Percentiles rank a stretch among this genome's conserved stretches.
These are phyloP conservation scores for Capsicum rhomboideum DNA, from an alignment of 257 asterid genomes.

Conservation along the genomic window DNA sequence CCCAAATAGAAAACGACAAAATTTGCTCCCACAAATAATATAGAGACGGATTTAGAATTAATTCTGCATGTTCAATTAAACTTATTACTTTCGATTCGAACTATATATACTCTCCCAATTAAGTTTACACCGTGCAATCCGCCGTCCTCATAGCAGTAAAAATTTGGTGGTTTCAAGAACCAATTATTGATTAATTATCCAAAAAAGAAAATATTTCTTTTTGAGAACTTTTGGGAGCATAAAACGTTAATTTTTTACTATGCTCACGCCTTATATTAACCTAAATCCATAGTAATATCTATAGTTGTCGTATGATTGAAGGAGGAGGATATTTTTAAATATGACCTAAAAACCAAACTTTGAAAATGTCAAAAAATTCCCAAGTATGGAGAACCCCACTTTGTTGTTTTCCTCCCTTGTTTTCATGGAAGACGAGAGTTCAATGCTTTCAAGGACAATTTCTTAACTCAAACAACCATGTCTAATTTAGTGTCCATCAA, in stretches of 20 bases:
- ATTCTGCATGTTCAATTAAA: background rate
- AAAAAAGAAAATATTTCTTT: background rate
- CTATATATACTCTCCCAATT: too few species aligned
- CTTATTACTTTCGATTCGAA: background rate
- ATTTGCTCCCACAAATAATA: background rate
- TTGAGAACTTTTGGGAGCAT: background rate
- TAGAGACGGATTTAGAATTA: background rate
- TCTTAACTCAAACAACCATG: background rate
- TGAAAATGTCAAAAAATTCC: background rate
- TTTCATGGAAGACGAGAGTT: background rate
- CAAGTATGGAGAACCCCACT: background rate
- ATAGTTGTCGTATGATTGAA: background rate
- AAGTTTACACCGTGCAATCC: background rate
- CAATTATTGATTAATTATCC: background rate
- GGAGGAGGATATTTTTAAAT: background rate
- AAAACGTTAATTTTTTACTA: background rate
- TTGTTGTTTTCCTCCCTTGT: slow-evolving; percentile 1
- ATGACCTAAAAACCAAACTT: background rate
- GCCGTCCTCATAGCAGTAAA: background rate
- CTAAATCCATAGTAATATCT: background rate
- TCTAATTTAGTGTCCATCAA: background rate
- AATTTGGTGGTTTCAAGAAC: background rate
- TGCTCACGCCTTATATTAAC: background rate
- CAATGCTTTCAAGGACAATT: background rate
- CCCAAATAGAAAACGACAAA: background rate